Evolutionary conservation across 1,139 yeast species (phyloP), one percentile per base, ranked within the genome.

Genomic region (Suhomyces wounanorum): DNA sequence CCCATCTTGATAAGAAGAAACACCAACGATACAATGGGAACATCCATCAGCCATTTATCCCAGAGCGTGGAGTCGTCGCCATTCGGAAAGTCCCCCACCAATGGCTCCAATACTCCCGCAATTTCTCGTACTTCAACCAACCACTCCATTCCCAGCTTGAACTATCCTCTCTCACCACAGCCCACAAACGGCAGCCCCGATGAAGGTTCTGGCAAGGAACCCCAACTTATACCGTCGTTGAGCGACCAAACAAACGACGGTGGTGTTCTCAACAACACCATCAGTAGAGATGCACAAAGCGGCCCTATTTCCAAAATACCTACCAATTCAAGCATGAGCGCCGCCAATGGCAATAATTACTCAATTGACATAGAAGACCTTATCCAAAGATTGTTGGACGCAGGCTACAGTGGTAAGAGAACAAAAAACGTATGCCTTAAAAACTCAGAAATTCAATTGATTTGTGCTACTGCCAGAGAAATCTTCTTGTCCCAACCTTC

Each of bases 391-490:
- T 75, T 94, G 55, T 77, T 94, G 55, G 99, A 94, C 69, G 97
- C 97, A 0, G 99, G 99, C 7, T 94, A 94, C 68, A 82, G 92
- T 25, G 98, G 97, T 13, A 92, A 94, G 67, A 80, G 96, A 60
- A 89, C 97, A 8, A 89, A 92, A 64, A 84, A 84, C 52, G 89
- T 94, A 43, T 91, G 97, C 67, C 73, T 94, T 52, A 94, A 94
- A 63, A 89, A 87, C 66, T 77, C 86, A 11, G 99, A 94, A 65
- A 92, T 94, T 58, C 89, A 90, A 45, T 77, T 84, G 58, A 85
- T 94, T 46, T 94, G 99, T 69, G 81, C 89, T 25, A 83, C 84
- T 40, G 96, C 97, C 2, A 77, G 97, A 53, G 97, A 94, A 63
- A 85, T 94, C 21, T 88, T 94, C 59, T 71, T 94, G 53, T 81